Evolutionary conservation across 257 asterid genomes (phyloP).

Genomic region (Solanum bulbocastanum): DNA sequence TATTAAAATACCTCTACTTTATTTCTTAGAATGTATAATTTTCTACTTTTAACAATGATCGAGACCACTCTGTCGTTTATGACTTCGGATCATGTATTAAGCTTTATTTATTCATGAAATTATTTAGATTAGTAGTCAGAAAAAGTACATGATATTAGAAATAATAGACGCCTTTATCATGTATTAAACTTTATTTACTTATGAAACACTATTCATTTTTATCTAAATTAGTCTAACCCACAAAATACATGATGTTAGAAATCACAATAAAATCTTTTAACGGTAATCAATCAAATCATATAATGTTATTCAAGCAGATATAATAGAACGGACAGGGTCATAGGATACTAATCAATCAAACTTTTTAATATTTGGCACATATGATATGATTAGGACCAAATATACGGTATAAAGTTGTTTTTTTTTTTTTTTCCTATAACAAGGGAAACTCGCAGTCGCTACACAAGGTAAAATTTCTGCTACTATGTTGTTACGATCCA

Average conservation of each 20-base stretch:
- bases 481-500: too few species aligned
- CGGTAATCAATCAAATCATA: not conserved
- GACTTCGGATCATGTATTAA: not conserved
- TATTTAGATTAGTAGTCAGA: not conserved
- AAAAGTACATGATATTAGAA: not conserved
- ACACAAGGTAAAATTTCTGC: too few species aligned
- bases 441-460: not conserved
- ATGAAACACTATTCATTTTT: not conserved
- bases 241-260: not conserved
- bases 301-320: not conserved
- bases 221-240: not conserved
- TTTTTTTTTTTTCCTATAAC: too few species aligned
- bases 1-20: too few species aligned
- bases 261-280: not conserved
- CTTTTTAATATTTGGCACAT: not conserved
- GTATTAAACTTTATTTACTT: not conserved
- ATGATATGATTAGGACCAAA: not conserved
- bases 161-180: too few species aligned
- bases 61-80: not conserved
- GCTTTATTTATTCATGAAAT: not conserved
- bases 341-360: not conserved
- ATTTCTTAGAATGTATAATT: not conserved
- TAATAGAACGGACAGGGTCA: not conserved
- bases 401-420: not conserved
- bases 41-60: not conserved